phyloP scores from a whole-genome alignment of 495 filamentous ascomycete genomes.

The Hyaloscypha variabilis region DNA sequence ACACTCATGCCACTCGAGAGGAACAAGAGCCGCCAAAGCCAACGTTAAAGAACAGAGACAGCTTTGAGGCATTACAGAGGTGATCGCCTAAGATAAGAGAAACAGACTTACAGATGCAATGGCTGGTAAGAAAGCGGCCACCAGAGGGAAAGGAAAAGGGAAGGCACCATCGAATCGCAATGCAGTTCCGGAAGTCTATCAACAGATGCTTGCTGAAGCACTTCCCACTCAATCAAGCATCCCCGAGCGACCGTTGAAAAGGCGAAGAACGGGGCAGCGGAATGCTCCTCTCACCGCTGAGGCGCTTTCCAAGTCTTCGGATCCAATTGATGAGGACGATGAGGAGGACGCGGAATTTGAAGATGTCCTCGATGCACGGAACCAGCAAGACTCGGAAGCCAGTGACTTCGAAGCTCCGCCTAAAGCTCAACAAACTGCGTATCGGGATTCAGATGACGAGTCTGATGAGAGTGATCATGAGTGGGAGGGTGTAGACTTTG shows the following conservation, averaged over 20 bases:
- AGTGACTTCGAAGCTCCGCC: constrained; percentile 2
- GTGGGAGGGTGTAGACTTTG: constrained; percentile 67
- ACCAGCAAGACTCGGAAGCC: constrained; percentile 27
- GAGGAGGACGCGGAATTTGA: constrained; percentile 41
- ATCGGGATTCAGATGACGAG: constrained; percentile 30
- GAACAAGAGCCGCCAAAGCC: constrained; percentile 8
- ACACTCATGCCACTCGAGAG: constrained; percentile 19
- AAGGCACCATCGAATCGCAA: constrained; percentile 21
- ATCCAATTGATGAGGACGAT: constrained; percentile 34
- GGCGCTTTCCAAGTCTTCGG: constrained; percentile 4
- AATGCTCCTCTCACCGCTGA: constrained; percentile 17
- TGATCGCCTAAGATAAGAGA: not conserved
- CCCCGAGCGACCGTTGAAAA: constrained; percentile 45
- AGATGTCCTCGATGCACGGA: constrained; percentile 35
- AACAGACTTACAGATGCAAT: constrained; percentile 7
- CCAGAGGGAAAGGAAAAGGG: constrained; percentile 23
- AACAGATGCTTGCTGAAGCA: constrained; percentile 69
- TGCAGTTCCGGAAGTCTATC: constrained; percentile 59
- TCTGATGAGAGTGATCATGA: constrained; percentile 63
- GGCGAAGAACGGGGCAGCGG: constrained; percentile 26
- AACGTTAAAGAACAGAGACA: not conserved
- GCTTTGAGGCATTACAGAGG: not conserved
- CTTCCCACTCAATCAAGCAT: constrained; percentile 46
- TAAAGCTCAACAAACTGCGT: constrained; percentile 29
- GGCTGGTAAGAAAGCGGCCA: constrained; percentile 4